Percentiles rank a stretch among this genome's conserved stretches.
phyloP scores from a whole-genome alignment of 805 yeast species.

The Sugiyamaella boreocaroliniensis region DNA sequence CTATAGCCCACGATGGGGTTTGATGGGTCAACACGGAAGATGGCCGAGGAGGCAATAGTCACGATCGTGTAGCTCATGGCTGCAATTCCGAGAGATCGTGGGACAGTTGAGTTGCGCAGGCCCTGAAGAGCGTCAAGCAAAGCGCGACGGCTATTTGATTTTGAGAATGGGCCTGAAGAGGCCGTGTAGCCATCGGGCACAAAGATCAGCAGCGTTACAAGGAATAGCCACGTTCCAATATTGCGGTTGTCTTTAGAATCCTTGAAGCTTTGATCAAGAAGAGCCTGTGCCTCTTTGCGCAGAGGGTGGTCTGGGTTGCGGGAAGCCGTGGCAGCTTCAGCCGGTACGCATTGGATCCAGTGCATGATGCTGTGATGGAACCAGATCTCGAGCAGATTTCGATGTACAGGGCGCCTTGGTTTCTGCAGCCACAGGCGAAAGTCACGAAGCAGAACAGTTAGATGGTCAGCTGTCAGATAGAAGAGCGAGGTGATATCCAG shows the following conservation, averaged over 20 bases:
- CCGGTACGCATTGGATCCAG: constrained; percentile 48
- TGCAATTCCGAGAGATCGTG: constrained; percentile 4
- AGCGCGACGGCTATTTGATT: not conserved
- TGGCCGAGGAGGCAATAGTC: constrained; percentile 15
- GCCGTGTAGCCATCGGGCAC: constrained; percentile 2
- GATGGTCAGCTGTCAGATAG: constrained; percentile 35
- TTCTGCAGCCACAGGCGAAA: constrained; percentile 33
- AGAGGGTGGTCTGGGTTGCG: constrained; percentile 2
- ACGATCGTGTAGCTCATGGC: constrained; percentile 9
- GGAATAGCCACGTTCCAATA: constrained; percentile 11
- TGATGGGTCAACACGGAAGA: constrained; percentile 7
- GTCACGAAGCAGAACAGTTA: constrained; percentile 36
- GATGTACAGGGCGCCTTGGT: constrained; percentile 41
- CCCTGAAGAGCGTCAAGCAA: not conserved
- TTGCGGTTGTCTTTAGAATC: constrained; percentile 9
- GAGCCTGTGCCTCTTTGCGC: constrained; percentile 9
- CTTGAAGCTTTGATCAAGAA: constrained; percentile 14
- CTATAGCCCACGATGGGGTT: constrained; percentile 8
- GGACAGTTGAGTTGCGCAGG: not conserved
- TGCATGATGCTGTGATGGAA: constrained; percentile 40
- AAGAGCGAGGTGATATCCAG: constrained; percentile 43
- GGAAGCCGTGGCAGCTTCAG: constrained; percentile 30
- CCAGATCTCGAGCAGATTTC: constrained; percentile 40
- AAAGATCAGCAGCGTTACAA: constrained; percentile 10
- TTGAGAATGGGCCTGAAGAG: not conserved